These are phyloP conservation scores for Trichoderma reesei DNA, from an alignment of 495 filamentous ascomycete genomes.

Conservation along the genomic window DNA sequence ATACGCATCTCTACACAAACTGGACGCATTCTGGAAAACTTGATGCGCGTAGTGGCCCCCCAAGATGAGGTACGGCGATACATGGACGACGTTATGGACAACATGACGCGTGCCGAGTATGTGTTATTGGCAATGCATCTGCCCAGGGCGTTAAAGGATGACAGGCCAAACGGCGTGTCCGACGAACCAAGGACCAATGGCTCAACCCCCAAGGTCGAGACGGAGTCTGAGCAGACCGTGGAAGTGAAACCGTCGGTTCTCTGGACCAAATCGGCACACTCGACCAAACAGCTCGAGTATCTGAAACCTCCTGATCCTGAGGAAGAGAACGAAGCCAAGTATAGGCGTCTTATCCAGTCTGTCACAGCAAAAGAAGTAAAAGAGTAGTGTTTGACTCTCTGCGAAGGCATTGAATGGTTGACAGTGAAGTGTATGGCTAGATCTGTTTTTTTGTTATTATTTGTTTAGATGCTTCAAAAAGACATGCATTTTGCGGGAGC, in stretches of 20 bases:
- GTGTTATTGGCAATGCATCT: conserved; percentile 57
- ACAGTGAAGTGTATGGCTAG: background rate
- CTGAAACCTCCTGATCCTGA: conserved; percentile 6
- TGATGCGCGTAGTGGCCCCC: conserved; percentile 70
- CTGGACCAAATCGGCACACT: conserved; percentile 22
- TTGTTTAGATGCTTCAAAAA: background rate
- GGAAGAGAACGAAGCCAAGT: conserved; percentile 7
- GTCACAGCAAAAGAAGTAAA: background rate
- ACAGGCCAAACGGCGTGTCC: conserved; percentile 14
- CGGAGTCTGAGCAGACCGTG: conserved; percentile 12
- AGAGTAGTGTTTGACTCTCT: background rate
- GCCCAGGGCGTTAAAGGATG: conserved; percentile 36
- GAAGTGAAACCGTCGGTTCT: conserved; percentile 24
- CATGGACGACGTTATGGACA: conserved; percentile 77
- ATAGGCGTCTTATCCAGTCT: conserved; percentile 9
- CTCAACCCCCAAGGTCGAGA: conserved; percentile 17
- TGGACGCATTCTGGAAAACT: conserved; percentile 55
- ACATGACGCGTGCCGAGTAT: conserved; percentile 59
- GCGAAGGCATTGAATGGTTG: background rate
- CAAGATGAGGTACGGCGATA: conserved; percentile 68
- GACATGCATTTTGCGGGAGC: background rate
- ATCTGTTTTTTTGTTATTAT: background rate
- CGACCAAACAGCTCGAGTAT: background rate
- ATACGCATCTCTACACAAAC: conserved; percentile 59
- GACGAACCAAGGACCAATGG: conserved; percentile 14